Percentiles rank a stretch among this genome's conserved stretches.
Conservation (phyloP, 768 basidiomycete species). For the Chalciporus chontae region DNA sequence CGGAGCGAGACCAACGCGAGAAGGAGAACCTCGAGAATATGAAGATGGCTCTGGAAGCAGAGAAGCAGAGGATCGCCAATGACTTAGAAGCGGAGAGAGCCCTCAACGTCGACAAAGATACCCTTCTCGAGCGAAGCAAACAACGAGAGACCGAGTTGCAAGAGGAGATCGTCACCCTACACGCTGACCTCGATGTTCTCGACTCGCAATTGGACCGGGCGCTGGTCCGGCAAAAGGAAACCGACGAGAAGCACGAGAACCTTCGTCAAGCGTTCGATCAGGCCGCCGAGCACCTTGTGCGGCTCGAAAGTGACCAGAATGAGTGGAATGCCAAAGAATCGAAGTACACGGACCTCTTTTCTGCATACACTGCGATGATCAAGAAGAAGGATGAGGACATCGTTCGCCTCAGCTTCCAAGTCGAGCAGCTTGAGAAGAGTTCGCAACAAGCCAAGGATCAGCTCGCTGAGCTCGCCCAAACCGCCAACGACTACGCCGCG, state of each 20-base stretch:
- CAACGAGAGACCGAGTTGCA: slow-evolving; percentile 80
- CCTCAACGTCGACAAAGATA: slow-evolving; percentile 79
- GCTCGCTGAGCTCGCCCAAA: slow-evolving; percentile 71
- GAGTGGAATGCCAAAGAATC: slow-evolving; percentile 62
- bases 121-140: slow-evolving; percentile 77
- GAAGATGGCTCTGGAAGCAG: slow-evolving; percentile 78
- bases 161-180: slow-evolving; percentile 77
- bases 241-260: slow-evolving; percentile 72
- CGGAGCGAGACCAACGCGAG: slow-evolving; percentile 83
- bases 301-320: slow-evolving; percentile 74
- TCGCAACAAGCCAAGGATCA: slow-evolving; percentile 73
- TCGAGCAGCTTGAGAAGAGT: slow-evolving; percentile 62
- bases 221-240: slow-evolving; percentile 71
- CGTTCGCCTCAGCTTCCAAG: slow-evolving; percentile 44
- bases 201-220: slow-evolving; percentile 85
- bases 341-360: slow-evolving; percentile 57
- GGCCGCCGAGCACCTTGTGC: slow-evolving; percentile 81
- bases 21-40: slow-evolving; percentile 72
- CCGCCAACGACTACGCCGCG: slow-evolving; percentile 68
- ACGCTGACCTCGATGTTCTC: slow-evolving; percentile 78
- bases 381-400: no score
- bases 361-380: slow-evolving; percentile 19
- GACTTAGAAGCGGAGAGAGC: slow-evolving; percentile 80
- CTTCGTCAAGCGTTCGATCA: slow-evolving; percentile 74
- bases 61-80: slow-evolving; percentile 79